These are phyloP conservation scores for Erigeron canadensis DNA, from an alignment of 129 eudicot species.

Conservation along the genomic window DNA sequence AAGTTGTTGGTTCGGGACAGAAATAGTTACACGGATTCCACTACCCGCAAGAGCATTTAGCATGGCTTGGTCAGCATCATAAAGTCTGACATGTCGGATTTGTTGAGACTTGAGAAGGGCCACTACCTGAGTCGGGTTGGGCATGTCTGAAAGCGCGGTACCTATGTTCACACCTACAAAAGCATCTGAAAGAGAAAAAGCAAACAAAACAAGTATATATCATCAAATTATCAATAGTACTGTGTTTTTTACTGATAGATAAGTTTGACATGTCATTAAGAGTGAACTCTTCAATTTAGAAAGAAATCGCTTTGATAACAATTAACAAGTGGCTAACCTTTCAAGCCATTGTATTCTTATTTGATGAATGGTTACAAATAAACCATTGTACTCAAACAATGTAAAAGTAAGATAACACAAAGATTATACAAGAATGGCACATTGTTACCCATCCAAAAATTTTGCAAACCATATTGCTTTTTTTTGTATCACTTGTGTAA, in stretches of 20 bases:
- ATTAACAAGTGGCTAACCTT: too few relatives aligned
- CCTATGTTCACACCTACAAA: constrained; percentile 85
- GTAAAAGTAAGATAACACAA: background rate
- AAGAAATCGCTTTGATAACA: too few relatives aligned
- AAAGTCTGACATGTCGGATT: constrained; percentile 70
- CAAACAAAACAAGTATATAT: background rate
- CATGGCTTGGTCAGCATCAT: constrained; percentile 76
- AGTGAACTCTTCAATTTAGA: background rate
- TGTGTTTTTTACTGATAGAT: background rate
- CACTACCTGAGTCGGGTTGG: constrained; percentile 77
- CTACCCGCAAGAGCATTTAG: constrained; percentile 68
- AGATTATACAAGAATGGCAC: background rate
- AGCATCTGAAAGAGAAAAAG: constrained; percentile 48
- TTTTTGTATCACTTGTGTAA: background rate
- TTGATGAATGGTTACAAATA: too few relatives aligned
- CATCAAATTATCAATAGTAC: background rate
- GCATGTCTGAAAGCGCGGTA: constrained; percentile 72
- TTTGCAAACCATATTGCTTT: background rate
- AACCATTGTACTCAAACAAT: too few relatives aligned
- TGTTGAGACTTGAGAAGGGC: constrained; percentile 76
- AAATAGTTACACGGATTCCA: constrained; percentile 64
- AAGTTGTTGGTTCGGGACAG: constrained; percentile 76
- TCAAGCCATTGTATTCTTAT: too few relatives aligned
- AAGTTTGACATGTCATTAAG: constrained; percentile 4
- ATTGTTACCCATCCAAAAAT: background rate